phyloP scores from a whole-genome alignment of 2,329 filamentous ascomycete genomes.

The Cordyceps sp. region DNA sequence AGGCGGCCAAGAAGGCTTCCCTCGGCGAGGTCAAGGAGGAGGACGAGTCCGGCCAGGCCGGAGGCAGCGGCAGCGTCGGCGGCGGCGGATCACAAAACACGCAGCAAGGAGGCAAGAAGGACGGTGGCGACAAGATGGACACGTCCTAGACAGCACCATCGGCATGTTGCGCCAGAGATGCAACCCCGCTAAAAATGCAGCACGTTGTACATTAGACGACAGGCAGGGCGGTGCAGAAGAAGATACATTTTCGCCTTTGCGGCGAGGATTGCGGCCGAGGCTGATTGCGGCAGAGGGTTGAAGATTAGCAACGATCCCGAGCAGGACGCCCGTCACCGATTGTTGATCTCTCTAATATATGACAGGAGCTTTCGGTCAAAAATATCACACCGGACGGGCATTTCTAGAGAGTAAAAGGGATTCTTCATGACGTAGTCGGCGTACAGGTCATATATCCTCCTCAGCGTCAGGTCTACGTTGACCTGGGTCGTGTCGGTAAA shows the following conservation, averaged over 20 bases:
- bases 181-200: too few species aligned
- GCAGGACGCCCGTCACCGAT: constrained; percentile 21
- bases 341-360: constrained; percentile 61
- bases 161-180: neutral
- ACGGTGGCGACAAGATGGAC: constrained; percentile 70
- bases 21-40: constrained; percentile 75
- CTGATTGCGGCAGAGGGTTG: neutral
- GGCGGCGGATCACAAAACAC: constrained; percentile 23
- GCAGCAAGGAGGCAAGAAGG: constrained; percentile 26
- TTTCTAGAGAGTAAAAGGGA: constrained; percentile 94
- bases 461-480: constrained; percentile 71
- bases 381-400: constrained; percentile 88
- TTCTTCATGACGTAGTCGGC: constrained; percentile 99
- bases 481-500: constrained; percentile 83
- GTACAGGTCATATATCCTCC: constrained; percentile 85
- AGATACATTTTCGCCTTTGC: too few species aligned
- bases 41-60: constrained; percentile 41
- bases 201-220: constrained; percentile 17
- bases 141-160: constrained; percentile 35
- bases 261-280: too few species aligned
- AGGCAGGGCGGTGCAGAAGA: too few species aligned
- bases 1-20: constrained; percentile 54
- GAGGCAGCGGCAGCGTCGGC: too few species aligned
- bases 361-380: constrained; percentile 77
- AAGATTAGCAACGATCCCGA: neutral